Base-by-base conservation (phyloP, 2,329 filamentous ascomycete species). In the Monosporascus sp. region DNA sequence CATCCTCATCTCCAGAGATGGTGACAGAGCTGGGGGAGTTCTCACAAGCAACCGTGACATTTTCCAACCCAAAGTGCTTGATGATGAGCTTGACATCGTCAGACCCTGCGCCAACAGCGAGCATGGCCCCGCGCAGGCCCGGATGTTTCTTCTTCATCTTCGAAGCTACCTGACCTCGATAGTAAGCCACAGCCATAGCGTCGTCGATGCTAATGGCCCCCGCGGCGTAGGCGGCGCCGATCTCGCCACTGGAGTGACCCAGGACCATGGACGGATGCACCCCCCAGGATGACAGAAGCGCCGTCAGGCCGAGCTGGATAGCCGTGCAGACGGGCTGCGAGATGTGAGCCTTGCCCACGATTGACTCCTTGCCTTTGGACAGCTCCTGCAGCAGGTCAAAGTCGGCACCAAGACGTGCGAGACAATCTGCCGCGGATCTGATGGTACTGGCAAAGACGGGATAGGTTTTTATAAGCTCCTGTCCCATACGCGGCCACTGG, bases 11-110 rank as follows among this genome's bases (percentile, higher is more conserved):
- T 9, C 79, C 79, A 0, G 79, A 80, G 0, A 81, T 68, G 0
- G 80, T 82, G 6, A 78, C 62, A 17, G 73, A 80, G 0, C 68
- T 66, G 0, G 79, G 78, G 20, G 75, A 79, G 66, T 83, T 83
- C 56, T 76, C 72, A 57, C 79, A 80, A 17, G 72, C 72, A 55
- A 74, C 68, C 45, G 63, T 62, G 36, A 68, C 25, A 42, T 18
- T 42, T 11, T 18, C 39, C 39, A 18, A 11, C 39, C 39, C 8
- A 18, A 42, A 3, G 17, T 42, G 18, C 39, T 42, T 42, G 15
- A 42, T n/a, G 15, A 42, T 11, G 17, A 18, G 39, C 39, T 42
- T 15, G 9, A 42, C 39, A 11, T 42, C 39, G 9, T 42, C 39
- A 11, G 39, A 11, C 9, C 39, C 39, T 18, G 39, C 39, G 17